Percentiles rank a stretch among this genome's conserved stretches.
Evolutionary conservation across 257 asterid species (phyloP).

Genomic region (Prunella vulgaris): DNA sequence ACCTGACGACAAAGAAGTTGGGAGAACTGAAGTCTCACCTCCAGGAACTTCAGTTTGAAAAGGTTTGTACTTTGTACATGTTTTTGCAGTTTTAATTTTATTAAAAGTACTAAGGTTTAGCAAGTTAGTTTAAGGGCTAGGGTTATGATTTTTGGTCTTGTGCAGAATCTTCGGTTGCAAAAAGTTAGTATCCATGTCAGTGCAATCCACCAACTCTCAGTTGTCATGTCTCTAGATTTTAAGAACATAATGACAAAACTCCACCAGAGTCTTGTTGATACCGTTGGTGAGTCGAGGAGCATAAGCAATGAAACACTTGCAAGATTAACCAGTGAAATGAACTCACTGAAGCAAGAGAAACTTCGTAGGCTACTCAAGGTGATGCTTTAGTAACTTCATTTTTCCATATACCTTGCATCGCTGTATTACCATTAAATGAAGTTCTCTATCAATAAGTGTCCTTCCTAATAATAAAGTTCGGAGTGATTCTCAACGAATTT

Average conservation of each 20-base stretch:
- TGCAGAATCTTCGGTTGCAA: slow-evolving; percentile 68
- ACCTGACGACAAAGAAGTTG: slow-evolving; percentile 56
- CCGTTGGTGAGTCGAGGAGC: slow-evolving; percentile 51
- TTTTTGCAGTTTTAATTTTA: slow-evolving; percentile 7
- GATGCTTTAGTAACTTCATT: background rate
- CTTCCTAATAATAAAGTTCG: background rate
- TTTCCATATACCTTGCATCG: background rate
- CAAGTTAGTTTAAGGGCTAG: slow-evolving; percentile 5
- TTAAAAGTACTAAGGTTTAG: background rate
- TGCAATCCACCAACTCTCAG: slow-evolving; percentile 56
- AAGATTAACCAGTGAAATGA: slow-evolving; percentile 50
- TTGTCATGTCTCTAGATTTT: slow-evolving; percentile 65
- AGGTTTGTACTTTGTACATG: slow-evolving; percentile 39
- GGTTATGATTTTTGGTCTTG: background rate
- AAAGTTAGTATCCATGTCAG: slow-evolving; percentile 42
- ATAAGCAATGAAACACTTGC: slow-evolving; percentile 72
- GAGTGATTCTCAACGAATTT: background rate
- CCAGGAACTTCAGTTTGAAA: slow-evolving; percentile 69
- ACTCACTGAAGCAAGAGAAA: slow-evolving; percentile 62
- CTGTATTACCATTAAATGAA: background rate
- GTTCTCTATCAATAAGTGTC: background rate
- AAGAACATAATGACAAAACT: slow-evolving; percentile 52
- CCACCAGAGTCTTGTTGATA: slow-evolving; percentile 52
- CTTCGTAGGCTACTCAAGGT: slow-evolving; percentile 52
- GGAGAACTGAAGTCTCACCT: slow-evolving; percentile 55